Conservation (phyloP, 768 basidiomycete species). For the Pholiota conissans region DNA sequence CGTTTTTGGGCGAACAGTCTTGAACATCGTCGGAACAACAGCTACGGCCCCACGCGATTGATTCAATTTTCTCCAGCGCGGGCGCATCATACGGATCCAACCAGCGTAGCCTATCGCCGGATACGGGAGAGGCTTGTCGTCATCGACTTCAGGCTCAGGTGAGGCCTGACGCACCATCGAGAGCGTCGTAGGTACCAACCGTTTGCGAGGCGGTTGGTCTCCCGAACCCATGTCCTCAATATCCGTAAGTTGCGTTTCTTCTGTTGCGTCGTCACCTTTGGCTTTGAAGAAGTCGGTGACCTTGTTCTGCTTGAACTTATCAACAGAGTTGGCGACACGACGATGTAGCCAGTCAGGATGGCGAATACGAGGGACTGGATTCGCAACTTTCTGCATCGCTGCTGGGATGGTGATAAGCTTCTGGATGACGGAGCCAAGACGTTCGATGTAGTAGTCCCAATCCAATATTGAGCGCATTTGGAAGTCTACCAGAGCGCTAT, state of each 20-base stretch:
- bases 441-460: constrained; percentile 98
- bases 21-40: constrained; percentile 75
- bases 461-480: constrained; percentile 94
- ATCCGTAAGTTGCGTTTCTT: constrained; percentile 41
- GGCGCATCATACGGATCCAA: constrained; percentile 78
- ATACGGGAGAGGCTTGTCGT: constrained; percentile 56
- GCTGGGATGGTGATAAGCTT: constrained; percentile 99
- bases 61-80: constrained; percentile 69
- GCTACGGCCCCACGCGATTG: constrained; percentile 46
- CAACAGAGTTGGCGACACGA: constrained; percentile 83
- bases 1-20: constrained; percentile 53
- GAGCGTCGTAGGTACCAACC: constrained; percentile 55
- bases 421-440: constrained; percentile 96
- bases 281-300: constrained; percentile 89
- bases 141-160: constrained; percentile 42
- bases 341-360: constrained; percentile 98
- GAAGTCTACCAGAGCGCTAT: constrained; percentile 82
- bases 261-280: constrained; percentile 30
- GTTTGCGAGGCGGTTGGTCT: constrained; percentile 26
- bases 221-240: constrained; percentile 59
- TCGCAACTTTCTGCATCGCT: constrained; percentile 95
- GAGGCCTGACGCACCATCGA: constrained; percentile 43
- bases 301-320: constrained; percentile 99
- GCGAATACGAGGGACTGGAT: constrained; percentile 92
- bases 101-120: constrained; percentile 63